phyloP scores from a whole-genome alignment of 2,329 filamentous ascomycete species.

The Hysterium pulicare region DNA sequence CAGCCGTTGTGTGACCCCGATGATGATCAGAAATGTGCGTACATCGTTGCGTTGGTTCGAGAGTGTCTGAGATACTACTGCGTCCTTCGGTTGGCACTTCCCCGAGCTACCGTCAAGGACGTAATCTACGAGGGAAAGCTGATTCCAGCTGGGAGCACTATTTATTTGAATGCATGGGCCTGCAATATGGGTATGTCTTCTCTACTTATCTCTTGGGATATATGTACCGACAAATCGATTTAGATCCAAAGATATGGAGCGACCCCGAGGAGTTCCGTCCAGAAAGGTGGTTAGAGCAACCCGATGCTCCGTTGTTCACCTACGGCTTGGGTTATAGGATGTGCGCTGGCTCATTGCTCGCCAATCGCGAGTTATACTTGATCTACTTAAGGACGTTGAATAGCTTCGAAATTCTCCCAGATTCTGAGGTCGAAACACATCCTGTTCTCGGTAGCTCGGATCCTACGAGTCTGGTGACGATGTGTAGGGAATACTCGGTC shows the following conservation, averaged over 20 bases:
- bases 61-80: slow-evolving; percentile 63
- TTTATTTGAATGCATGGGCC: slow-evolving; percentile 66
- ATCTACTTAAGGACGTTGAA: slow-evolving; percentile 61
- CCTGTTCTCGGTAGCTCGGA: slow-evolving; percentile 59
- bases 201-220: neutral
- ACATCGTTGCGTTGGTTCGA: slow-evolving; percentile 60
- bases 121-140: slow-evolving; percentile 55
- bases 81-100: slow-evolving; percentile 61
- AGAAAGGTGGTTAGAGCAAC: slow-evolving; percentile 61
- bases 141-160: slow-evolving; percentile 61
- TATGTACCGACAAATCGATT: too few relatives aligned
- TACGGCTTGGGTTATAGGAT: slow-evolving; percentile 66
- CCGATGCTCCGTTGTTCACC: slow-evolving; percentile 62
- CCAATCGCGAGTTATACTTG: slow-evolving; percentile 64
- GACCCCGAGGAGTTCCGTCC: slow-evolving; percentile 59
- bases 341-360: slow-evolving; percentile 62
- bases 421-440: slow-evolving; percentile 55
- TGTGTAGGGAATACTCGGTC: slow-evolving; percentile 58
- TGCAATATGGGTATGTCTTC: slow-evolving; percentile 62
- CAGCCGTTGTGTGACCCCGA: slow-evolving; percentile 58
- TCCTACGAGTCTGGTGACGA: slow-evolving; percentile 60
- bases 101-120: slow-evolving; percentile 59
- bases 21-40: slow-evolving; percentile 63
- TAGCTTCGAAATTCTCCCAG: slow-evolving; percentile 57
- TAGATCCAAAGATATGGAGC: slow-evolving; percentile 54